Evolutionary conservation across 345 rosid species (phyloP), one percentile per base, ranked within the genome.

Genomic region (Mallotus nudiflorus): DNA sequence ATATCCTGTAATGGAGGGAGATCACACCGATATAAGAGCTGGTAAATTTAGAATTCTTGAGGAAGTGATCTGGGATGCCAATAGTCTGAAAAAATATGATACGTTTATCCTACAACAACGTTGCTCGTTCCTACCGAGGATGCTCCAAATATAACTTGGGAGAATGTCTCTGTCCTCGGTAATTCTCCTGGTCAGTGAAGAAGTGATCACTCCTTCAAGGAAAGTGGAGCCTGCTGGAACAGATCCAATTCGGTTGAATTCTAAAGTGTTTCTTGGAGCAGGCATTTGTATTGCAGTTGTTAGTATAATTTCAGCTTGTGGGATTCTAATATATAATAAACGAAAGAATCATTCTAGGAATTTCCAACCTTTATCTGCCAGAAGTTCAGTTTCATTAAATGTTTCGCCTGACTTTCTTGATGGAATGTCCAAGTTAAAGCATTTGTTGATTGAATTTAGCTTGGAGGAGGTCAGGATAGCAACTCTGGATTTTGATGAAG

Each of bases 401-500:
- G 55, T 75, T 35, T 68, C 80, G 18, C 78, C 77, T 31, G 78
- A 69, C 46, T 78, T 78, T 52, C 80, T 75, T 13, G 53, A 69
- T 44, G 79, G 80, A 20, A 29, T 78, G 65, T 78, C 75, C 62
- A 70, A 82, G 66, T 33, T 78, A 55, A 78, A 82, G 69, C 68
- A 66, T 37, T 73, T 78, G 16, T 49, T 82, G 19, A 57, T 40
- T 28, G 72, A 45, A 57, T 82, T 50, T 61, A 82, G 74, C 78
- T 72, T 75, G 58, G 85, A 75, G 57, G 78, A 82, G 68, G 77
- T 82, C 9, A 61, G 60, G 70, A 50, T 33, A 58, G 82, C 85
- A 57, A 82, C 80, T 3, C 73, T 69, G 9, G 57, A 69, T 56
- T 81, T 75, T 75, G 69, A 39, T 5, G 76, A 75, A 59, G 70